phyloP scores from a whole-genome alignment of 257 asterid species.

The Euphrasia confusa region DNA sequence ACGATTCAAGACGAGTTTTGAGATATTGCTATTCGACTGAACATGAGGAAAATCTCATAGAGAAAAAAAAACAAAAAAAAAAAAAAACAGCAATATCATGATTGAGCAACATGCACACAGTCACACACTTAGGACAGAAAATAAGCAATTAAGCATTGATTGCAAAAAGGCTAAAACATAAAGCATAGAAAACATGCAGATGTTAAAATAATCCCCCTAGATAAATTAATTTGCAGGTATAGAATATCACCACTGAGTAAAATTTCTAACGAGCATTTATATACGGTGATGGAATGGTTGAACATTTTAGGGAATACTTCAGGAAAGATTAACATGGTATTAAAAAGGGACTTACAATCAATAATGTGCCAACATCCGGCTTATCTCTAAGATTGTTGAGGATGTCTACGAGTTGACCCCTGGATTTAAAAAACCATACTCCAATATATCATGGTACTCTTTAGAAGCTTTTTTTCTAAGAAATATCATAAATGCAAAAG shows the following conservation, averaged over 20 bases:
- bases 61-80: background rate
- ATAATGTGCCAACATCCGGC: constrained; percentile 89
- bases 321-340: constrained; percentile 15
- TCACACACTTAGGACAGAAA: background rate
- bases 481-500: constrained; percentile 20
- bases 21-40: background rate
- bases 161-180: constrained; percentile 16
- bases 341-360: constrained; percentile 45
- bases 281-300: constrained; percentile 12
- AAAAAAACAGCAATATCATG: constrained; percentile 4
- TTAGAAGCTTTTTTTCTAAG: constrained; percentile 9
- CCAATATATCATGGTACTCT: constrained; percentile 15
- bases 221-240: background rate
- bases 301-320: constrained; percentile 20
- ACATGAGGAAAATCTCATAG: background rate
- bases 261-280: constrained; percentile 15
- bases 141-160: background rate
- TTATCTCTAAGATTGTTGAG: constrained; percentile 87
- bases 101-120: background rate
- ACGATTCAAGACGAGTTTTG: constrained; percentile 2
- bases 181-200: constrained; percentile 14
- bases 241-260: constrained; percentile 11
- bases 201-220: constrained; percentile 12
- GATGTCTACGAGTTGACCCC: constrained; percentile 79
- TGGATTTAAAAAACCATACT: constrained; percentile 27